Percentiles rank a stretch among this genome's conserved stretches.
Evolutionary conservation across 805 yeast species (phyloP).

Genomic region (Hanseniaspora occidentalis): DNA sequence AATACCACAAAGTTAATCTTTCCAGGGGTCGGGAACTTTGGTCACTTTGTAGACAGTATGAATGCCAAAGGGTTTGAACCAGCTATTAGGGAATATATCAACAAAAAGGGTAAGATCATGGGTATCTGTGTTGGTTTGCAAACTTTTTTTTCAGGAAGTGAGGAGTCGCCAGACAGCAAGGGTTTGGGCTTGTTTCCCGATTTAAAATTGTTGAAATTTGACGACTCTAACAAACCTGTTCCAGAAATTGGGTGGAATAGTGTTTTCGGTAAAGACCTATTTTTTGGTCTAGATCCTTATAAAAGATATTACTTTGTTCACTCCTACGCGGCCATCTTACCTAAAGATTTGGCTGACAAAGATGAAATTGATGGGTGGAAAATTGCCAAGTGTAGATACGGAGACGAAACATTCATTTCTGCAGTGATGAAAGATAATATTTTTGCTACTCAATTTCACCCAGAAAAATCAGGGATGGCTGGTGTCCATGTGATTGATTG

Average conservation of each 20-base stretch:
- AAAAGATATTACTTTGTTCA: slow-evolving; percentile 89
- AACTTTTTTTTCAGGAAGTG: slow-evolving; percentile 62
- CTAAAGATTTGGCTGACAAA: slow-evolving; percentile 24
- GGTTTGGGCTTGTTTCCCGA: slow-evolving; percentile 52
- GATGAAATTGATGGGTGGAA: slow-evolving; percentile 46
- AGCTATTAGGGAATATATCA: slow-evolving; percentile 56
- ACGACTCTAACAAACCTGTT: slow-evolving; percentile 57
- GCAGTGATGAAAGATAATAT: slow-evolving; percentile 66
- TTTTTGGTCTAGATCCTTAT: slow-evolving; percentile 54
- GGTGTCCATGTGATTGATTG: slow-evolving; percentile 69
- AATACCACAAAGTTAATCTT: slow-evolving; percentile 50
- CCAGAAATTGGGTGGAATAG: slow-evolving; percentile 97
- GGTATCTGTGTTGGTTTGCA: slow-evolving; percentile 98
- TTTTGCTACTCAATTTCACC: slow-evolving; percentile 96
- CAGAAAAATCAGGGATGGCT: slow-evolving; percentile 93
- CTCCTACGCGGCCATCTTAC: slow-evolving; percentile 72
- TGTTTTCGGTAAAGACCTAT: slow-evolving; percentile 18
- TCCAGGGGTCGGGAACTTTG: slow-evolving; percentile 97
- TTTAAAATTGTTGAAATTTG: slow-evolving; percentile 47
- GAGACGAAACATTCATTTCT: slow-evolving; percentile 69
- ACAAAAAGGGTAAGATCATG: slow-evolving; percentile 78
- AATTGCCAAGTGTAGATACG: slow-evolving; percentile 60
- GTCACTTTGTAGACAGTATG: slow-evolving; percentile 75
- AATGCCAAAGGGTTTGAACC: slow-evolving; percentile 45
- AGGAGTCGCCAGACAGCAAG: slow-evolving; percentile 49